Conservation (phyloP, 306 rosid species). For the Erythrophleum fordii region DNA sequence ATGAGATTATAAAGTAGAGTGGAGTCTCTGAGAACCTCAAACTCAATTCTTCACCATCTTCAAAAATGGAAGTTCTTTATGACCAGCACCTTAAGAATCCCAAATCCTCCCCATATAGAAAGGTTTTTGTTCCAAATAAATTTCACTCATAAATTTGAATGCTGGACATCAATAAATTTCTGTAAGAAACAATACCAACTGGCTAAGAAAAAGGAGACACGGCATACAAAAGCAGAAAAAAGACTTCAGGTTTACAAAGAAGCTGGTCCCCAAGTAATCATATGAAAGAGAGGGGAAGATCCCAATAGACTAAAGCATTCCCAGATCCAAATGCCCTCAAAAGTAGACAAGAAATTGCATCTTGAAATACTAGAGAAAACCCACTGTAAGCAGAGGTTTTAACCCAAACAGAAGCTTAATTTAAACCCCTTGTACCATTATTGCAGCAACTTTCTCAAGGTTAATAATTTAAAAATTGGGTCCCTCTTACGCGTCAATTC, state of each 20-base stretch:
- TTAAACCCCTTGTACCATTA: constrained; percentile 27
- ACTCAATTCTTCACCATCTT: constrained; percentile 40
- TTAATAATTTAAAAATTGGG: constrained; percentile 16
- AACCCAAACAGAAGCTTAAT: constrained; percentile 24
- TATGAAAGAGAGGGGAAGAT: constrained; percentile 32
- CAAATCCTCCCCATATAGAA: constrained; percentile 28
- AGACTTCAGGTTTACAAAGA: constrained; percentile 30
- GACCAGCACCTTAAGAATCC: constrained; percentile 24
- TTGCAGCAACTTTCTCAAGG: constrained; percentile 35
- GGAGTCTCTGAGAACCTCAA: constrained; percentile 47
- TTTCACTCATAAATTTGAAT: constrained; percentile 27
- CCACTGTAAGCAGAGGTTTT: constrained; percentile 17
- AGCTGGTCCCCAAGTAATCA: constrained; percentile 37
- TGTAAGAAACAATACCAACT: constrained; percentile 30
- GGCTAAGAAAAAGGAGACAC: constrained; percentile 27
- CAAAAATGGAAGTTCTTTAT: constrained; percentile 4
- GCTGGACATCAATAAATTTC: constrained; percentile 24
- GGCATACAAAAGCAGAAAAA: constrained; percentile 30
- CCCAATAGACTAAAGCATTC: constrained; percentile 39
- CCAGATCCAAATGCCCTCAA: constrained; percentile 39
- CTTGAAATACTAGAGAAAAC: constrained; percentile 32
- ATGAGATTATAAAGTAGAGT: constrained; percentile 40
- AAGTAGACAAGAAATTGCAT: constrained; percentile 30
- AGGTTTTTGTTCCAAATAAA: background rate
- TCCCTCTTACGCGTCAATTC: constrained; percentile 35